Base-by-base conservation (phyloP, 805 yeast genomes). In the Candida rishiriensis region DNA sequence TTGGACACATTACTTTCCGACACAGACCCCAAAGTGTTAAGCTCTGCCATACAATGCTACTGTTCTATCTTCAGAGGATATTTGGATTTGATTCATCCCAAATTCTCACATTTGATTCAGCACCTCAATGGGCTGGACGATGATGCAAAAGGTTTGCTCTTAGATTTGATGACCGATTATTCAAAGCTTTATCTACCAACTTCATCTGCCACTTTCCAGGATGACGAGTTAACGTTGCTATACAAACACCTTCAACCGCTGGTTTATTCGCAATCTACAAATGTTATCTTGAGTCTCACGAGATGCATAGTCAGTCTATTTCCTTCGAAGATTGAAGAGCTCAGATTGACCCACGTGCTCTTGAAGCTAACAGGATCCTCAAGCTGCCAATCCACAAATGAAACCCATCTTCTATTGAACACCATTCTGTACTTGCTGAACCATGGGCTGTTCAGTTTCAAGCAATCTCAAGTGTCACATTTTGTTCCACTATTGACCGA, bases 11-110 rank as follows among this genome's bases (percentile, higher is more conserved):
- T 90, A 14, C 61, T 93, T 38, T 67, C 73, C n/a, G 97, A 90
- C 57, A 61, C 72, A 11, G 83, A 81, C 43, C 68, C 80, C 0
- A 64, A 66, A 21, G 99, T 93, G 2, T 73, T 88, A 13, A 81
- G 87, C 5, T 64, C 87, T 1, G 82, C 95, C 0, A 57, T 93
- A 13, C 68, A 77, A 16, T 69, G 85, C 0, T 76, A 75, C 49
- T 69, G 70, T 43, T 70, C 72, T 38, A 65, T 83, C 16, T 76
- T 77, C 42, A 77, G 81, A 0, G 75, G 78, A 29, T 71, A 75
- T 36, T 73, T 85, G 61, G 85, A 78, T 2, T 61, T 85, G 30
- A 62, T 91, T 2, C 98, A 93, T 59, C 78, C 83, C 2, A 79
- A 81, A 52, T 85, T 74, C 58, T 73, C 85, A 29, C 72, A 65